Conservation (phyloP, 106 monocot genomes). For the Phalaenopsis equestris region DNA sequence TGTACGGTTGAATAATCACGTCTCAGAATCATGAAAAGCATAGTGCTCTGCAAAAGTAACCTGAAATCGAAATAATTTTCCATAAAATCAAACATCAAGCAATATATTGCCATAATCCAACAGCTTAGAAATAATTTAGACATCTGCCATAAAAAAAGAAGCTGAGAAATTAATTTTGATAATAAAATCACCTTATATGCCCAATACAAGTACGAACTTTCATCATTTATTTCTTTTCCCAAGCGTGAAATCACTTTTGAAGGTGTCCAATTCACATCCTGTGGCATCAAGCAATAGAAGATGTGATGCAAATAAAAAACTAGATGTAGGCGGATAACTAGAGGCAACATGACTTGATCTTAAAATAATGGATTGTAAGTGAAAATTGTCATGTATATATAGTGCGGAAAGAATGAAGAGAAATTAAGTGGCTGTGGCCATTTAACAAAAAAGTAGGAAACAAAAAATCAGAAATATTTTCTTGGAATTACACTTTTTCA, state of each 20-base stretch:
- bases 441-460: background rate
- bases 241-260: conserved; percentile 88
- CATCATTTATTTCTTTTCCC: conserved; percentile 92
- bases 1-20: background rate
- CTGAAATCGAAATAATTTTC: background rate
- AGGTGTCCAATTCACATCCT: conserved; percentile 79
- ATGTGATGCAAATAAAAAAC: background rate
- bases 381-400: too few relatives aligned
- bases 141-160: background rate
- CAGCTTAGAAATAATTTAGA: background rate
- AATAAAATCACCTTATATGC: conserved; percentile 44
- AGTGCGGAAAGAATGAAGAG: too few relatives aligned
- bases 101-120: background rate
- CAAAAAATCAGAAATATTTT: background rate
- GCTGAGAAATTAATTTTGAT: background rate
- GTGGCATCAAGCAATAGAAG: conserved; percentile 3
- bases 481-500: background rate
- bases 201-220: conserved; percentile 80
- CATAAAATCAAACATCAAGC: background rate
- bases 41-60: background rate
- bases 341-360: background rate
- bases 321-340: background rate
- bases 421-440: too few relatives aligned
- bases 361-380: background rate
- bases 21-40: background rate